Evolutionary conservation across 192 early-diverging fungal genomes (phyloP), one percentile per base, ranked within the genome.

Genomic region (Backusella mclennaniae): DNA sequence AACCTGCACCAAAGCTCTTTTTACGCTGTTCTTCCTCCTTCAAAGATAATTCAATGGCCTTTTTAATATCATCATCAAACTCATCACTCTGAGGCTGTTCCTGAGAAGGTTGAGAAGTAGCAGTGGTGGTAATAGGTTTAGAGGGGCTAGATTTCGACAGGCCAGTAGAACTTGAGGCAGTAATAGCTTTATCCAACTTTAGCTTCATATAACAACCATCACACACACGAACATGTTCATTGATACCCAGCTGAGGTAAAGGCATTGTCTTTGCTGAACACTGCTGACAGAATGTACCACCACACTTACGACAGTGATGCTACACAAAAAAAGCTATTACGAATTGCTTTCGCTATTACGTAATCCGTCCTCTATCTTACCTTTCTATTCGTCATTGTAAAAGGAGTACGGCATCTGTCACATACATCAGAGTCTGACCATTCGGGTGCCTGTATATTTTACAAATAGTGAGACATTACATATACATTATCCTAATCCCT

Each of bases 271-370:
- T 98, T 42, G 94, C 92, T 9, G 96, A 99, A 82, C 98, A 99
- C 67, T 94, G 87, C 23, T 93, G 89, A 84, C 97, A 98, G 76
- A 94, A 99, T 21, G 95, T 96, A 41, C 92, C 84, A 17, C 98
- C 98, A 81, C 98, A 99, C 77, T 97, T 94, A 80, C 98, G 93
- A 77, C 98, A 99, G 84, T 99, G 98, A 82, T 99, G 98, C 82
- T 85, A 74, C 44, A 77, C 67, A 26, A 36, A 42, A n/a, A 35
- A 69, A 15, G 23, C 33, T 3, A 17, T n/a, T 67, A 67, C 1
- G 8, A 31, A 46, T 15, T 8, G 23, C 23, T 36, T 19, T 35
- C 35, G 19, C 35, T 17, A 31, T 59, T 33, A 63, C 56, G 56
- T 63, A 63, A 26, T 52, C 33, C 35, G 33, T 42, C 15, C 44